Conservation (phyloP, 495 filamentous ascomycete species). For the Aspergillus avenaceus region DNA sequence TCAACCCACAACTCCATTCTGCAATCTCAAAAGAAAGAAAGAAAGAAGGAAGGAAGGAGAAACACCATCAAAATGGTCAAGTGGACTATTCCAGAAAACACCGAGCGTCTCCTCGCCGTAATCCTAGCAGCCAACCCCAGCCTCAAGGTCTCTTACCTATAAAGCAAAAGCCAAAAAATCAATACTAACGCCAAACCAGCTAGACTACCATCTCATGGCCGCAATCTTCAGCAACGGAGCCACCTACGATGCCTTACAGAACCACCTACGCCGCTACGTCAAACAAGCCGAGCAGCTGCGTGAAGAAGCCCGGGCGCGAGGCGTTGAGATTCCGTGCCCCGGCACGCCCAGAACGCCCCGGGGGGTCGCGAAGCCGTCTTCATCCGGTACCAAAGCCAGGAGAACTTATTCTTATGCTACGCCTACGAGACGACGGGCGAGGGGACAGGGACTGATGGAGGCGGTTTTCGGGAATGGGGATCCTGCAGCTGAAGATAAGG, state of each 20-base stretch:
- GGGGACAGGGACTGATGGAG: no score
- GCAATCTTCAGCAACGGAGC: constrained; percentile 18
- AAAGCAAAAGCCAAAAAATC: background rate
- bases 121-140: constrained; percentile 26
- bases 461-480: no score
- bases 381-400: constrained; percentile 4
- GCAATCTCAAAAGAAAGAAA: background rate
- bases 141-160: constrained; percentile 12
- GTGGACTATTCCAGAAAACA: constrained; percentile 27
- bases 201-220: constrained; percentile 20
- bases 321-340: constrained; percentile 9
- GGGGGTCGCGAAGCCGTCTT: no score
- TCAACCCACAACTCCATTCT: background rate
- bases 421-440: no score
- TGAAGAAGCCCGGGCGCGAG: constrained; percentile 1
- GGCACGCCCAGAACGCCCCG: constrained; percentile 21
- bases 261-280: constrained; percentile 16
- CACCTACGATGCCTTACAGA: constrained; percentile 21
- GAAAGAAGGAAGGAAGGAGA: no score
- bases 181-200: constrained; percentile 7
- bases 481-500: no score
- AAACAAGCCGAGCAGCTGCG: constrained; percentile 20
- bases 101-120: constrained; percentile 27
- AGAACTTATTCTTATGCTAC: no score
- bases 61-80: constrained; percentile 30